Evolutionary conservation across 2,329 filamentous ascomycete species (phyloP).

Genomic region (Periglandula ipomoeae): DNA sequence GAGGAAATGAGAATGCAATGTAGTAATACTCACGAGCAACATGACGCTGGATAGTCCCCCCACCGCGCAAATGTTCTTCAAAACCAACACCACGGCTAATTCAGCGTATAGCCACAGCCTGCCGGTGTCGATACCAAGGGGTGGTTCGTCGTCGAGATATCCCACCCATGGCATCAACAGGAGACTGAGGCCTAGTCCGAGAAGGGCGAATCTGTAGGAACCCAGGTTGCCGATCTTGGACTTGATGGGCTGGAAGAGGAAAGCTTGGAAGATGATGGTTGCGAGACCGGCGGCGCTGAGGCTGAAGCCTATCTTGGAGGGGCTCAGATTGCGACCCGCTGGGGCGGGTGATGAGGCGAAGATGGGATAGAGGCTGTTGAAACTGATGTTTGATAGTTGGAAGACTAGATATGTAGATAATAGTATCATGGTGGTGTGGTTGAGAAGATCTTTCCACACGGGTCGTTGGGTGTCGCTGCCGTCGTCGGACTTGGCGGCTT

Average conservation of each 20-base stretch:
- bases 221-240: conserved; percentile 74
- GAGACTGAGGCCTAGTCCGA: conserved; percentile 76
- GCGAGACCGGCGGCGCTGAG: conserved; percentile 75
- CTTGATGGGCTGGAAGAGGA: conserved; percentile 71
- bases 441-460: conserved; percentile 53
- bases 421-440: conserved; percentile 71
- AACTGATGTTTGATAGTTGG: conserved; percentile 87
- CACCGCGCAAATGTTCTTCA: conserved; percentile 87
- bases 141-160: conserved; percentile 53
- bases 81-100: conserved; percentile 67
- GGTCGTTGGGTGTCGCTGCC: conserved; percentile 22
- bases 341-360: conserved; percentile 72
- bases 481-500: conserved; percentile 11
- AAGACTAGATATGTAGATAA: conserved; percentile 86
- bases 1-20: background rate
- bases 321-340: conserved; percentile 64
- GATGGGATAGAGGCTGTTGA: conserved; percentile 90
- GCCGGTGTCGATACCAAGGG: conserved; percentile 50
- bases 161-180: conserved; percentile 83
- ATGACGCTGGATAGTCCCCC: conserved; percentile 85
- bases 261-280: conserved; percentile 85
- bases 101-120: conserved; percentile 69
- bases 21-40: conserved; percentile 54
- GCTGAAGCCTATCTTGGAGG: conserved; percentile 75
- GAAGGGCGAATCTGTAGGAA: conserved; percentile 70